Evolutionary conservation across 192 early-diverging fungal species (phyloP).

Genomic region (Dispira parvispora): DNA sequence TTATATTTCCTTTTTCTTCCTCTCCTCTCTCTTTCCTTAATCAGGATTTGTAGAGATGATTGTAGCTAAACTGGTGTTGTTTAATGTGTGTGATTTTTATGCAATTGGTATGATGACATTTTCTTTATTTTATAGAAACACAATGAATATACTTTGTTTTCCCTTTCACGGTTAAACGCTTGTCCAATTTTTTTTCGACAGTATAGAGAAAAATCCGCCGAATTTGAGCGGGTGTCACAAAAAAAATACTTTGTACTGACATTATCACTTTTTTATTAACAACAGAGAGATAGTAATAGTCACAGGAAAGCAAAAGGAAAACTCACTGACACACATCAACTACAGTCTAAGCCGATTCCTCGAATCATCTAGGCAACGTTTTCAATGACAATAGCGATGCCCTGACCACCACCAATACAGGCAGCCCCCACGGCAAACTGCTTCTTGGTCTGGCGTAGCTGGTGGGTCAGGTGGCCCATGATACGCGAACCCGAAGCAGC

Average conservation of each 20-base stretch:
- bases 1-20: neutral
- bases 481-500: conserved; percentile 94
- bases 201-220: no score
- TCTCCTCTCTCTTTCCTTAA: neutral
- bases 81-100: neutral
- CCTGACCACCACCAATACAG: conserved; percentile 92
- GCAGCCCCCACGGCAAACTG: conserved; percentile 87
- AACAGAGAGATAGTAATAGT: no score
- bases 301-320: no score
- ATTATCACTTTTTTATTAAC: no score
- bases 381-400: conserved; percentile 58
- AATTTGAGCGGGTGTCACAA: no score
- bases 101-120: neutral
- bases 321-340: no score
- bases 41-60: neutral
- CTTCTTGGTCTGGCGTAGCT: conserved; percentile 59
- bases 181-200: no score
- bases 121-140: neutral
- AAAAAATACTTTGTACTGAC: no score
- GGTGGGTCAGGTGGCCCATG: conserved; percentile 70
- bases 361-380: conserved; percentile 14
- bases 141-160: no score
- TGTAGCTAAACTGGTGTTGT: neutral
- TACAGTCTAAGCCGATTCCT: no score
- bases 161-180: no score